These are phyloP conservation scores for Backusella tarrabulga DNA, from an alignment of 192 early-diverging fungal species.

Conservation along the genomic window DNA sequence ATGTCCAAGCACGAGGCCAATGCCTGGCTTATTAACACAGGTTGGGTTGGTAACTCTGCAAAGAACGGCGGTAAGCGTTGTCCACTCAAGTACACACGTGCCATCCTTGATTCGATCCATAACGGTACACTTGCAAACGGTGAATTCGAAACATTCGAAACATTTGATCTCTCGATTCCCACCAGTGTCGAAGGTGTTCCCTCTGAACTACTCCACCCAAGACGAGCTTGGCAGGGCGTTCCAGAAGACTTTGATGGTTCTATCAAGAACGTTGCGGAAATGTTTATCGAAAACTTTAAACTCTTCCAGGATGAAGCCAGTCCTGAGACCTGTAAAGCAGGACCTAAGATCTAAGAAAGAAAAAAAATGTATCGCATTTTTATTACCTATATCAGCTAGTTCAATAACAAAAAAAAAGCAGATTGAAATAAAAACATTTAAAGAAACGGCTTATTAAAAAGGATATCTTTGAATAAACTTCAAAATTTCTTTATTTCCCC, in stretches of 20 bases:
- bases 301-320: conserved; percentile 77
- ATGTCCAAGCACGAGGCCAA: conserved; percentile 80
- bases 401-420: neutral
- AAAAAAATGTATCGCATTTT: neutral
- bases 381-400: neutral
- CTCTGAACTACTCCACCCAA: conserved; percentile 81
- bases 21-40: conserved; percentile 95
- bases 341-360: conserved; percentile 38
- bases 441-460: too few relatives aligned
- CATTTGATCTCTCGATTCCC: conserved; percentile 88
- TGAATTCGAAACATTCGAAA: conserved; percentile 82
- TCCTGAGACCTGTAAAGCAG: conserved; percentile 70
- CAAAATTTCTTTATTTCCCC: too few relatives aligned
- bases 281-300: conserved; percentile 91
- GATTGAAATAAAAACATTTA: too few relatives aligned
- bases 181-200: conserved; percentile 75
- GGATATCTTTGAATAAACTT: too few relatives aligned
- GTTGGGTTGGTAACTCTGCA: conserved; percentile 93
- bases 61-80: conserved; percentile 82
- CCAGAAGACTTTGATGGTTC: conserved; percentile 62
- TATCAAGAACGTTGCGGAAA: conserved; percentile 70
- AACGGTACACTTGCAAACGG: conserved; percentile 82
- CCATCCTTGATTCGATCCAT: conserved; percentile 98
- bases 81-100: conserved; percentile 93
- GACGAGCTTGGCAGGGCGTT: conserved; percentile 81